phyloP scores from a whole-genome alignment of 2,329 filamentous ascomycete species.

The Phyllosticta capitalensis region DNA sequence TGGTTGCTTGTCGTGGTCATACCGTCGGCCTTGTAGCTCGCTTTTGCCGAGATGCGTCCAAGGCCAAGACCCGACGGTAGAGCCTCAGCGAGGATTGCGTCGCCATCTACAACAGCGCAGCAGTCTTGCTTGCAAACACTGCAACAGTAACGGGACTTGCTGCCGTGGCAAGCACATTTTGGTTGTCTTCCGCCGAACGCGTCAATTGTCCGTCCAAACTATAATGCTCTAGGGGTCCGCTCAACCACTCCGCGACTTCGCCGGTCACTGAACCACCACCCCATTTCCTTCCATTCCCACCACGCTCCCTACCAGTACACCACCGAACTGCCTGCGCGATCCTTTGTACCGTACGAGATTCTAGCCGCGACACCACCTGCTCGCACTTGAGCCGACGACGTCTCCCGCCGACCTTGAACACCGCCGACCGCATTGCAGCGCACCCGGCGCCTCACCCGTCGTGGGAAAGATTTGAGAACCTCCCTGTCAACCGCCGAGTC shows the following conservation, averaged over 20 bases:
- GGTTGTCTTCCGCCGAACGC: conserved; percentile 9
- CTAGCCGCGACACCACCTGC: not conserved
- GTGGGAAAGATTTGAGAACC: not conserved
- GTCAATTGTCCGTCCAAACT: not conserved
- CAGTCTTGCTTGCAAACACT: not conserved
- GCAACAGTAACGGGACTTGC: not conserved
- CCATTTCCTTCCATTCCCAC: conserved; percentile 2
- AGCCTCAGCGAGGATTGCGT: conserved; percentile 7
- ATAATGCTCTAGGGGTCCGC: not conserved
- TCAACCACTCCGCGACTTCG: conserved; percentile 1
- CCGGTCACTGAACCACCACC: conserved; percentile 7
- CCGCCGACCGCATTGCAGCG: conserved; percentile 3
- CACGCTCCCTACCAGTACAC: conserved; percentile 5
- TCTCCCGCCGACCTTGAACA: not conserved
- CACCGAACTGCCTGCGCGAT: not conserved
- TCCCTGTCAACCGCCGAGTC: not conserved
- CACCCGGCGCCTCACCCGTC: not conserved
- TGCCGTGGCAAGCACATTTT: not conserved
- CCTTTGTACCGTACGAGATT: not conserved
- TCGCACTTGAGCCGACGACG: not conserved
- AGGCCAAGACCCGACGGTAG: conserved; percentile 8
- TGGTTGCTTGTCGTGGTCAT: not conserved
- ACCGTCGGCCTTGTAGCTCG: not conserved
- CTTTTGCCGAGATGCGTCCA: conserved; percentile 4
- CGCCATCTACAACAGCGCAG: not conserved